Base-by-base conservation (phyloP, 306 rosid species). In the Heteromeles arbutifolia region DNA sequence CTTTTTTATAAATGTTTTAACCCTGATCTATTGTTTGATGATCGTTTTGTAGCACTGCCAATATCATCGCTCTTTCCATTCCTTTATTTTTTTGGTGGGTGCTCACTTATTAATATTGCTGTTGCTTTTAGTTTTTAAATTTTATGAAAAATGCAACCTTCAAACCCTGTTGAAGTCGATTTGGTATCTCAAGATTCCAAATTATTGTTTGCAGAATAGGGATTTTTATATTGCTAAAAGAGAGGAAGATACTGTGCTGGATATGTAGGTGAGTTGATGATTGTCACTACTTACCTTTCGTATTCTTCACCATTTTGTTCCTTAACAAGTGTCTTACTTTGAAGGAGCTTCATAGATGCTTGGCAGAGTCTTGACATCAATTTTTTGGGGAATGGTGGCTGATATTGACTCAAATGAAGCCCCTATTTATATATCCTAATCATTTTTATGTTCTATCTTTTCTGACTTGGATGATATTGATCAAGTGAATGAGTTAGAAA, bases 191-290 rank as follows among this genome's bases (percentile, higher is more conserved):
- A 58, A 22, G 67, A 39, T 39, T 37, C 26, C 41, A 9, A 31
- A 17, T 75, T 50, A n/a, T 68, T 74, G 29, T 64, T 74, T 87
- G 70, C 86, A 91, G 97, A 76, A 91, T 43, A 85, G 90, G 62
- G 97, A 93, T 82, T 91, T 93, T 54, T 76, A 90, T 56, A 84
- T 93, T 82, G 97, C 98, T 65, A 52, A 88, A 78, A 75, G 80
- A 34, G 96, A 91, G 7, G 92, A 85, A 76, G 98, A 93, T 84
- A 31, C 75, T 93, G 91, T 84, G 93, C 96, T 24, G 97, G 97
- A n/a, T 91, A 83, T 82, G 81, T 93, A 72, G 98, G 98, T 91
- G 72, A 76, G 90, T 14, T 59, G 29, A 26, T 54, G 29, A 26
- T 54, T 24, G 24, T 76, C 65, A 59, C 21, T 25, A 8, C 24